Conservation (phyloP, 441 rosid genomes). For the Erodium texanum region DNA sequence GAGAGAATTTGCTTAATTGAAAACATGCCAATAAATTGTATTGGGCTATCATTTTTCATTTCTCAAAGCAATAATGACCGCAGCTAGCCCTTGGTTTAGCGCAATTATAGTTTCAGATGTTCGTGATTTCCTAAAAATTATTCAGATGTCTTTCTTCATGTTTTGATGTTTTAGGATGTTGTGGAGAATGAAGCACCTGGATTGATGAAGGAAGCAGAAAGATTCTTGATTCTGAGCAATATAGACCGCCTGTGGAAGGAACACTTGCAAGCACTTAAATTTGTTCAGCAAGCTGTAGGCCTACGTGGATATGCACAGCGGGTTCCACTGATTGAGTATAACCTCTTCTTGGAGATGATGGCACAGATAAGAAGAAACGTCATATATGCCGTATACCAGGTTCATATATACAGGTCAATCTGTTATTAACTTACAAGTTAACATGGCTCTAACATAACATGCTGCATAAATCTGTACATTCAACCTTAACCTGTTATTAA, state of each 20-base stretch:
- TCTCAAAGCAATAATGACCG: not conserved
- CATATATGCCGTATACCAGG: conserved; percentile 95
- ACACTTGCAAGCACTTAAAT: conserved; percentile 89
- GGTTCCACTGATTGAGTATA: conserved; percentile 89
- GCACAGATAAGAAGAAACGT: conserved; percentile 94
- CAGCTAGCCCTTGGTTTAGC: not conserved
- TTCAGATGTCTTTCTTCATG: too few species aligned
- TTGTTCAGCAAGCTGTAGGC: conserved; percentile 94
- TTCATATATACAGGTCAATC: conserved; percentile 12
- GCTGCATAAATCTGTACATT: too few species aligned
- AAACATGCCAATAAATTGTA: too few species aligned
- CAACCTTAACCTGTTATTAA: not conserved
- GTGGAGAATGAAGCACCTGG: conserved; percentile 90
- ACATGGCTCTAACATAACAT: not conserved
- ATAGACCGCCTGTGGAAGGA: conserved; percentile 97
- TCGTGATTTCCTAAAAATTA: not conserved
- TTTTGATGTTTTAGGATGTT: conserved; percentile 34
- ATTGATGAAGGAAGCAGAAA: conserved; percentile 86
- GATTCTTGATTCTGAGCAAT: conserved; percentile 78
- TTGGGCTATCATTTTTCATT: too few species aligned
- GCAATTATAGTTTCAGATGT: not conserved
- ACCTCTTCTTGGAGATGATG: conserved; percentile 95
- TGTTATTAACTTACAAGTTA: not conserved
- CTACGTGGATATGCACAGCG: conserved; percentile 94
- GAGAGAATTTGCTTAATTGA: too few species aligned